These are phyloP conservation scores for Spinellus fusiger DNA, from an alignment of 192 early-diverging fungal genomes.

Conservation along the genomic window DNA sequence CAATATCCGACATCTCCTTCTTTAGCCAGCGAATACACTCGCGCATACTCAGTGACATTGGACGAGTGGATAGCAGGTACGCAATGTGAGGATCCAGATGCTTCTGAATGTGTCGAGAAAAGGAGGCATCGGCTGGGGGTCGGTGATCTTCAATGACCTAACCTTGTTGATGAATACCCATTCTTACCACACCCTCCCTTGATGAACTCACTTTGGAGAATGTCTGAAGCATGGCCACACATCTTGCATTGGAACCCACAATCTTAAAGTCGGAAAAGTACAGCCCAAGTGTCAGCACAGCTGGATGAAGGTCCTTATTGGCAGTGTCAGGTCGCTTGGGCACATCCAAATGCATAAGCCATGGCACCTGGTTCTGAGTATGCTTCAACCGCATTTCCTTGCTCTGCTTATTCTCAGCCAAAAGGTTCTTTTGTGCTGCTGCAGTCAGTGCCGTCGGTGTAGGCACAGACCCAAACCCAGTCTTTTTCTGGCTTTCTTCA, in stretches of 20 bases:
- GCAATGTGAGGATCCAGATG: conserved; percentile 88
- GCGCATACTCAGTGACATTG: conserved; percentile 91
- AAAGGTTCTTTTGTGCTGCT: conserved; percentile 21
- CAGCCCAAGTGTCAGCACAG: conserved; percentile 78
- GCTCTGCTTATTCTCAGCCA: conserved; percentile 27
- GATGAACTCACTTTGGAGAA: conserved; percentile 63
- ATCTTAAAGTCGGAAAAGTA: conserved; percentile 85
- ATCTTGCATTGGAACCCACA: conserved; percentile 85
- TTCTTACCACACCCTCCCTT: too few species aligned
- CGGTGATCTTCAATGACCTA: conserved; percentile 91
- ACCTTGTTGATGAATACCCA: conserved; percentile 5
- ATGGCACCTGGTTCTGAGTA: conserved; percentile 51
- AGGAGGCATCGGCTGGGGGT: conserved; percentile 73
- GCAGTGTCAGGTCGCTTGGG: conserved; percentile 47
- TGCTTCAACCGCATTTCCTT: conserved; percentile 23
- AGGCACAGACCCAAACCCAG: neutral
- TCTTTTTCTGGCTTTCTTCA: conserved; percentile 11
- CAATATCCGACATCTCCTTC: conserved; percentile 77
- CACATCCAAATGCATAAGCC: conserved; percentile 73
- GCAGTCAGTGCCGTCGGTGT: neutral
- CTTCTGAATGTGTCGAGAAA: conserved; percentile 74
- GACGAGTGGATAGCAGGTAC: conserved; percentile 76
- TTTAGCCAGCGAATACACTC: conserved; percentile 89
- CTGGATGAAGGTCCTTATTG: conserved; percentile 74
- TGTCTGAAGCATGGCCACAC: conserved; percentile 79